Base-by-base conservation (phyloP, 2,329 filamentous ascomycete species). In the Cordyceps fumosorosea region DNA sequence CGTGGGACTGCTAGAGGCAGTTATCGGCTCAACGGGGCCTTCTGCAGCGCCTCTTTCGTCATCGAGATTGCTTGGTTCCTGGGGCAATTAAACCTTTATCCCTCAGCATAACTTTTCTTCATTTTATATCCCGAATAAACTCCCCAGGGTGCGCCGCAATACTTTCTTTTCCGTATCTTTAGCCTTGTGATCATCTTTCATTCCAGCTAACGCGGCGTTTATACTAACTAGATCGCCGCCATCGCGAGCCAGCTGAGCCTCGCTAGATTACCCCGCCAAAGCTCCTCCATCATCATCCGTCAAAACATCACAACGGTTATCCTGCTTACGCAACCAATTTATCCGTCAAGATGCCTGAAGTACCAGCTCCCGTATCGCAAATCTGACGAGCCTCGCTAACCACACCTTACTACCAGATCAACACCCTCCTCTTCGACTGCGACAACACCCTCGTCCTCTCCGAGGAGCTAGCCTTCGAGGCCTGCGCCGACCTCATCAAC, bases 371-470 rank as follows among this genome's bases (percentile, higher is more conserved):
- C 10, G 7, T 34, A 34, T 34, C 32, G 32, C 10, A 12, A 34
- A 34, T 29, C 7, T 34, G 32, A 34, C 32, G 32, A 34, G 32
- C 34, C 12, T 14, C 34, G 34, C 34, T 37, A 37, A 37, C 34
- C 34, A 12, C 34, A 37, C 11, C 34, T 29, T 7, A 4, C 45
- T 5, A 16, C 18, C 8, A 77, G 74, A 88, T 90, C 76, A 89
- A 81, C 62, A 84, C 88, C 66, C 79, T 91, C 71, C 83, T 91
- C 69, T 89, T 91, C 75, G 89, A 91, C 75, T 87, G 84, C 77
- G 84, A 96, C 84, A 96, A 96, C 84, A 96, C 92, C 66, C 90
- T 96, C 74, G 91, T 95, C 74, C 86, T 95, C 70, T 96, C 91
- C 60, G 93, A 96, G 80, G 87, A 90, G 71, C 84, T 96, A 69